phyloP scores from a whole-genome alignment of 495 filamentous ascomycete genomes.

The Chlorociboria aeruginascens region DNA sequence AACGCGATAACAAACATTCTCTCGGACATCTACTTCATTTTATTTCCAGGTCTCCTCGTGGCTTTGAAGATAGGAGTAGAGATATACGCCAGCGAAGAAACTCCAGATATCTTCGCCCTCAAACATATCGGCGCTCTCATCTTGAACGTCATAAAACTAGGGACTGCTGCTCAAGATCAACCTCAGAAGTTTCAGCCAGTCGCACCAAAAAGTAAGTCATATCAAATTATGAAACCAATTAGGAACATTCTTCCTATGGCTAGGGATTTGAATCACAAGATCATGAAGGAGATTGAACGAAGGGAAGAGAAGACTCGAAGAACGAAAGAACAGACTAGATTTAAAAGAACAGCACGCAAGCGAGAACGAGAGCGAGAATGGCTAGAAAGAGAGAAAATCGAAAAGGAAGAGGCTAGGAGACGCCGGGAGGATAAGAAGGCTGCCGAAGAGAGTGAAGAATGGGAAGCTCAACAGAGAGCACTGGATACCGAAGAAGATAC shows the following conservation, averaged over 20 bases:
- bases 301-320: neutral
- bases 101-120: neutral
- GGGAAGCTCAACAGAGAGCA: neutral
- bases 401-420: neutral
- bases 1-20: neutral
- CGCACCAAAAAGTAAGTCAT: neutral
- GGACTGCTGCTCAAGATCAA: neutral
- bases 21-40: neutral
- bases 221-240: neutral
- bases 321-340: neutral
- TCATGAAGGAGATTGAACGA: neutral
- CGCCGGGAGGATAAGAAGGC: neutral
- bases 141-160: neutral
- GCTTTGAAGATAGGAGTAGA: neutral
- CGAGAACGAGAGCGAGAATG: neutral
- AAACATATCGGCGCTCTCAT: neutral
- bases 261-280: neutral
- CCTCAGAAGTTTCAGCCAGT: neutral
- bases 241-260: neutral
- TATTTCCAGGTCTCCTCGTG: neutral
- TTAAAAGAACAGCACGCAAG: neutral
- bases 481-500: neutral
- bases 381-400: neutral
- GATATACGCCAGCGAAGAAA: neutral
- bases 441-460: neutral